Base-by-base conservation (phyloP, 805 yeast genomes). In the Metschnikowia aberdeeniae region DNA sequence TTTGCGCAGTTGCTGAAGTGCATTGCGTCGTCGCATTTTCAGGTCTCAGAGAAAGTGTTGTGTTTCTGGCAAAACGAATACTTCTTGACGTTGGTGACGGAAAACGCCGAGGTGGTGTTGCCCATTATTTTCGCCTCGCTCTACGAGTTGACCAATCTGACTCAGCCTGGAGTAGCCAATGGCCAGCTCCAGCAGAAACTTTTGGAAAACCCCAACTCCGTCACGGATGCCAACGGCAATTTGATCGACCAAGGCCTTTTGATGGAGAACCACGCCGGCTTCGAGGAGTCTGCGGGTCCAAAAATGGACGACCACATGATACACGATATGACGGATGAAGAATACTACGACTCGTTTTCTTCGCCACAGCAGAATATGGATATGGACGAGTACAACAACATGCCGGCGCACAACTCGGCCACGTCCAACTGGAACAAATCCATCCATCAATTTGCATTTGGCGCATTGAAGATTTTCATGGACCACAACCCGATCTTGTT, bases 51-150 rank as follows among this genome's bases (percentile, higher is more conserved):
- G 67, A 89, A 95, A 56, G 97, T 93, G 2, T 77, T 93, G 48
- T 86, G 90, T 61, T 89, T 82, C 65, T 93, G 97, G 93, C 86
- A 88, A 58, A 92, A 92, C 64, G 98, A 93, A 61, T 90, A 88
- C 68, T 90, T 93, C 64, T 78, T 90, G 52, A 85, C 89, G 34
- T 69, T 92, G 56, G 89, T 93, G 40, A 88, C 95, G 17, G 98
- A 93, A 59, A 86, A 86, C 63, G 90, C 95, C 7, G 96, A 89
- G 57, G 90, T 86, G 31, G 89, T 92, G 44, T 71, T 93, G 56
- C 98, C 99, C 26, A 89, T 93, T 37, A 80, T 93, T 31, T 93
- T 89, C 66, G 85, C 96, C 1, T 80, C 97, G 1, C 74, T 93
- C 53, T 92, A 89, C 64, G 96, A 90, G 64, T 75, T 90, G 51